Evolutionary conservation across 2,329 filamentous ascomycete species (phyloP).

Genomic region (Triangularia verruculosa): DNA sequence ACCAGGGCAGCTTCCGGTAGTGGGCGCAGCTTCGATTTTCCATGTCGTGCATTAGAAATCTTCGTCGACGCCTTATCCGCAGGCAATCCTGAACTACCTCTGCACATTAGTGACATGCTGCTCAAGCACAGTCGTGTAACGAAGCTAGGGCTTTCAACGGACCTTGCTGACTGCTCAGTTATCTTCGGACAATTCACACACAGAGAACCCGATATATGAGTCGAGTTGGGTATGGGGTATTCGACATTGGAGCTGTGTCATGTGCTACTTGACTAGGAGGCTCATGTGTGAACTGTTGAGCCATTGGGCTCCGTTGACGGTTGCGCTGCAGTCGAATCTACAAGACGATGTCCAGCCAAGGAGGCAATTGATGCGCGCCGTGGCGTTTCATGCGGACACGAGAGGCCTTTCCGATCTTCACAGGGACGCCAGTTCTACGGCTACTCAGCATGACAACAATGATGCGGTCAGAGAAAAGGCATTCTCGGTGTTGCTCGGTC

Average conservation of each 20-base stretch:
- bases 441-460: neutral
- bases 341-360: neutral
- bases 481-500: neutral
- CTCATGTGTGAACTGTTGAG: neutral
- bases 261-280: neutral
- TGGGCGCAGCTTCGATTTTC: neutral
- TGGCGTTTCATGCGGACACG: neutral
- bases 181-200: neutral
- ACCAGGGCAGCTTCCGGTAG: constrained; percentile 13
- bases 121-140: constrained; percentile 1
- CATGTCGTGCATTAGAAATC: neutral
- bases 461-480: neutral
- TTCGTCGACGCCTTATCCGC: neutral
- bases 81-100: neutral
- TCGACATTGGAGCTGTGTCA: neutral
- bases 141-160: neutral
- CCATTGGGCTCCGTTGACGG: neutral
- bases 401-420: neutral
- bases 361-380: neutral
- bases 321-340: neutral
- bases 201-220: neutral
- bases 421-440: neutral
- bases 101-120: constrained; percentile 6
- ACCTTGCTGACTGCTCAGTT: neutral
- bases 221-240: neutral